phyloP scores from a whole-genome alignment of 768 basidiomycete species.

The Hortiboletus flavorubellus region DNA sequence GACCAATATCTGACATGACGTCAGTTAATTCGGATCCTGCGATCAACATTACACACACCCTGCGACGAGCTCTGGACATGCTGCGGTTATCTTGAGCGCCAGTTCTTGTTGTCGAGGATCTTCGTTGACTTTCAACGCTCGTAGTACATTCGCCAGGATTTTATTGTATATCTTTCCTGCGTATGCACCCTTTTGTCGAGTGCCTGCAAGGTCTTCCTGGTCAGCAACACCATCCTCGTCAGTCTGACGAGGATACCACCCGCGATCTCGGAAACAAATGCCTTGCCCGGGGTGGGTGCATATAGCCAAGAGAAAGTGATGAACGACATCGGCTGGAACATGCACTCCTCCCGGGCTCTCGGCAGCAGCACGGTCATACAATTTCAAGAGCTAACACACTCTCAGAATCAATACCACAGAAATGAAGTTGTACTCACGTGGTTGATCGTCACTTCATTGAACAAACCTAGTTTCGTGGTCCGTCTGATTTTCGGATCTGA shows the following conservation, averaged over 20 bases:
- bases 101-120: conserved; percentile 84
- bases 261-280: conserved; percentile 83
- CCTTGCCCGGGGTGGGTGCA: conserved; percentile 80
- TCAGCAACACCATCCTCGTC: conserved; percentile 38
- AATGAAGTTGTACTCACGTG: conserved; percentile 45
- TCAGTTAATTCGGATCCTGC: conserved; percentile 11
- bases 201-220: conserved; percentile 36
- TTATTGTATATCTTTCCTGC: conserved; percentile 72
- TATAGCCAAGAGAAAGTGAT: conserved; percentile 84
- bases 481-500: conserved; percentile 67
- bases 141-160: conserved; percentile 73
- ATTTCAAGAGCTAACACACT: conserved; percentile 54
- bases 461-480: conserved; percentile 67
- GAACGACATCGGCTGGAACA: conserved; percentile 72
- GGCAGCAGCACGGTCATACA: conserved; percentile 60
- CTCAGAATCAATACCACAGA: neutral
- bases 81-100: conserved; percentile 70
- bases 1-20: conserved; percentile 62
- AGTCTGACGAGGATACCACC: conserved; percentile 82
- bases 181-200: conserved; percentile 29
- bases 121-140: conserved; percentile 81
- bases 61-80: conserved; percentile 84
- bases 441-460: conserved; percentile 60
- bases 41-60: conserved; percentile 45
- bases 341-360: conserved; percentile 50